Percentiles rank a stretch among this genome's conserved stretches.
Conservation (phyloP, 495 filamentous ascomycete genomes). For the Pseudomonodictys pantanalensis region DNA sequence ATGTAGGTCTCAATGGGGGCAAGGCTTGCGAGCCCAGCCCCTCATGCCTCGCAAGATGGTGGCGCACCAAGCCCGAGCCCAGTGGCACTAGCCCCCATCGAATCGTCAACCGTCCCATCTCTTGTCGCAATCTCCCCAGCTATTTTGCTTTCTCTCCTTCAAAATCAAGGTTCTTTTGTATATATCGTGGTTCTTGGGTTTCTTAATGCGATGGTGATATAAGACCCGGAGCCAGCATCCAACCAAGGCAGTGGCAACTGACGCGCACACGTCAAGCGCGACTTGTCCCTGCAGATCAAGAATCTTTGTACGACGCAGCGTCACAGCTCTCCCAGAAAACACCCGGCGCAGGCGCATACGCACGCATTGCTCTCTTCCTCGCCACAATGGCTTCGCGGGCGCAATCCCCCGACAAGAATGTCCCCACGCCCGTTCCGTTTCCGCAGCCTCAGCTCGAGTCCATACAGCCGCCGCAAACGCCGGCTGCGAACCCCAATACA, state of each 20-base stretch:
- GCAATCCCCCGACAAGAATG: slow-evolving; percentile 8
- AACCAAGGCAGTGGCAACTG: neutral
- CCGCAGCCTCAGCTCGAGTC: slow-evolving; percentile 5
- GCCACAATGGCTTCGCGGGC: slow-evolving; percentile 24
- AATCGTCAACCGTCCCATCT: no score
- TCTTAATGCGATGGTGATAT: no score
- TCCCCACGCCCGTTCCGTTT: slow-evolving; percentile 22
- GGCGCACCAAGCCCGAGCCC: no score
- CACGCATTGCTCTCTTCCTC: neutral
- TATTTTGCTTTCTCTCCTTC: no score
- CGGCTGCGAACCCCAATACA: neutral
- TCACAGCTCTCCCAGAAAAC: neutral
- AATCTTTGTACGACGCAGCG: neutral
- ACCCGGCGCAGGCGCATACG: slow-evolving; percentile 16
- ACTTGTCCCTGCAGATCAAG: slow-evolving; percentile 4
- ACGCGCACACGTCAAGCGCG: neutral
- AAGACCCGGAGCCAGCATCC: neutral
- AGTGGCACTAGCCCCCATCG: no score
- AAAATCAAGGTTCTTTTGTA: no score
- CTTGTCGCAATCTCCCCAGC: no score
- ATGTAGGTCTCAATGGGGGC: no score
- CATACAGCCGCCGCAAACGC: neutral
- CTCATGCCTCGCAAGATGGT: no score
- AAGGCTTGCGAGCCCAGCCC: no score
- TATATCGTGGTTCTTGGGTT: no score